phyloP scores from a whole-genome alignment of 352 stramenopile species.

The Globisporangium iwayamae region DNA sequence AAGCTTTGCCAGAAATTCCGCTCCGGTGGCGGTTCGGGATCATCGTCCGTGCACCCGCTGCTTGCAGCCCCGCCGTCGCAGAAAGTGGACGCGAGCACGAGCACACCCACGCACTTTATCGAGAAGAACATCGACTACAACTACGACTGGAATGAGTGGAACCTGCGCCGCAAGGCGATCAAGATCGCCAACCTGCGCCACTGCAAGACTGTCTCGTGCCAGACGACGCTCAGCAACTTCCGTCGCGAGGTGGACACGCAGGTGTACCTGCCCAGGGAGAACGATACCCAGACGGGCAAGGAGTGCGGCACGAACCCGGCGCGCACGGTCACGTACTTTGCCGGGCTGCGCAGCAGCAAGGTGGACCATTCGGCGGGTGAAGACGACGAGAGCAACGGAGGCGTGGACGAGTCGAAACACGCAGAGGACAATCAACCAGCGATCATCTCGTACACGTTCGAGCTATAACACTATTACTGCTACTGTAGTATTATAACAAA shows the following conservation, averaged over 20 bases:
- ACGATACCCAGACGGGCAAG: conserved; percentile 79
- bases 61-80: conserved; percentile 42
- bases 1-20: conserved; percentile 52
- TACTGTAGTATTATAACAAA: no score
- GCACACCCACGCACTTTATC: conserved; percentile 90
- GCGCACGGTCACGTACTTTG: conserved; percentile 76
- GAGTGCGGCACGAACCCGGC: conserved; percentile 82
- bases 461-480: conserved; percentile 29
- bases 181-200: conserved; percentile 91
- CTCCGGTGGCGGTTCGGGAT: conserved; percentile 23
- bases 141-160: conserved; percentile 96
- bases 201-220: conserved; percentile 82
- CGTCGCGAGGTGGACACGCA: conserved; percentile 85
- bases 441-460: conserved; percentile 71
- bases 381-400: conserved; percentile 20
- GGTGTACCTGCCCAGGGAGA: conserved; percentile 67
- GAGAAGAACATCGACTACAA: conserved; percentile 89
- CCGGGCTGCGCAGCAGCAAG: conserved; percentile 48
- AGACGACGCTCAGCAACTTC: conserved; percentile 90
- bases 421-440: conserved; percentile 36
- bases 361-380: conserved; percentile 4
- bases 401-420: conserved; percentile 22
- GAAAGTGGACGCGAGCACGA: conserved; percentile 85
- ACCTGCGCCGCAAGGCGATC: conserved; percentile 83
- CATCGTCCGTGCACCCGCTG: conserved; percentile 45